Conservation (phyloP, 495 filamentous ascomycete genomes). For the Copromyces sp. region DNA sequence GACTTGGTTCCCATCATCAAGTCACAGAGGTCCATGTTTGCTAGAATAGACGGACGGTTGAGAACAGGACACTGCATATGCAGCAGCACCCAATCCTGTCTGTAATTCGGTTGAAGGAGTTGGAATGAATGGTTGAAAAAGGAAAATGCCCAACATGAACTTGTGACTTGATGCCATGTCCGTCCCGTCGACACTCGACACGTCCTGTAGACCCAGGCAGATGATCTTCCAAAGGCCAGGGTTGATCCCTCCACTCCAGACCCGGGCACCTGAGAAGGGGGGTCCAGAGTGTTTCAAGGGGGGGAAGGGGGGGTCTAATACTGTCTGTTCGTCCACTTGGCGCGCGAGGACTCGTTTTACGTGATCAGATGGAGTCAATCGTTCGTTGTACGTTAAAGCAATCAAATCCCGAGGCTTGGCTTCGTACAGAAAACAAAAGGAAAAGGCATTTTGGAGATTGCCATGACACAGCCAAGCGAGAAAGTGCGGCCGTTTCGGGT, state of each 20-base stretch:
- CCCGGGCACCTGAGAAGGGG: background rate
- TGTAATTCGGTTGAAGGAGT: background rate
- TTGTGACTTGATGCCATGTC: background rate
- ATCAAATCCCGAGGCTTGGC: background rate
- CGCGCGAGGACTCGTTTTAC: background rate
- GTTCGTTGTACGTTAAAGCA: background rate
- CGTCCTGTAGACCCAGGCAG: background rate
- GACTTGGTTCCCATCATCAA: background rate
- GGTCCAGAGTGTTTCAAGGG: background rate
- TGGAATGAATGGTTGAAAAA: background rate
- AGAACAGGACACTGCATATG: background rate
- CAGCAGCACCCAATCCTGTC: background rate
- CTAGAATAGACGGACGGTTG: background rate
- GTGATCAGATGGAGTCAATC: background rate
- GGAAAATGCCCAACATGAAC: background rate
- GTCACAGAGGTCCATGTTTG: background rate
- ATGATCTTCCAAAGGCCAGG: background rate
- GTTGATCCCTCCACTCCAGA: background rate
- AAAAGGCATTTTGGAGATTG: background rate
- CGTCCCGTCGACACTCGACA: background rate
- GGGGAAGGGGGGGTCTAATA: background rate
- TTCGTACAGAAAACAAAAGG: background rate
- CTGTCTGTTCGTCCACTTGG: background rate
- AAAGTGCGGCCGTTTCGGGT: background rate
- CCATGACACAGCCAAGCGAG: background rate